Base-by-base conservation (phyloP, 768 basidiomycete species). In the Tricholoma terreum region DNA sequence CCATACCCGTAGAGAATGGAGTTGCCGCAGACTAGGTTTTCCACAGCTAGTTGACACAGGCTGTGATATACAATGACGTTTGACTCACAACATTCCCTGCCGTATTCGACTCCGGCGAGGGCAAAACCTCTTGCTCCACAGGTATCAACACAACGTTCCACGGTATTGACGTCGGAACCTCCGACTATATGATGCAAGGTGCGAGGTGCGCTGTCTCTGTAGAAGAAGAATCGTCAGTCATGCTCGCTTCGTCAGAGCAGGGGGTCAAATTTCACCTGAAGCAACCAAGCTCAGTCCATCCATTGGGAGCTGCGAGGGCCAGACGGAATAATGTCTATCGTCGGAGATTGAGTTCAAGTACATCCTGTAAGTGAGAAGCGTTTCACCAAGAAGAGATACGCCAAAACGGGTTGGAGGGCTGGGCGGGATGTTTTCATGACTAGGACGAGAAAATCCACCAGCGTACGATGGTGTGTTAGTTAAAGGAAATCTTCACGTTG, bases 1-100 rank as follows among this genome's bases (percentile, higher is more conserved):
- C 57, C 57, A 54, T 64, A 58, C 15, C 52, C 55, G 35, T 64
- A 64, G 17, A 65, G 56, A 15, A 66, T 52, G 12, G 61, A 53
- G 45, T 66, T 62, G n/a, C 65, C 65, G 24, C 65, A 66, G 45
- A 58, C 65, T 66, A 35, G 31, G 42, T 36, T 6, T n/a, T 4
- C 11, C 45, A 31, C 10, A 12, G 14, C 22, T 17, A 12, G 11
- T n/a, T 33, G 19, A 8, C 10, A 17, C 10, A 27, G 15, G 61
- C 17, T 48, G 15, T 15, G 22, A 36, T 27, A 10, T 21, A 6
- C 24, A 27, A 27, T 43, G 43, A 42, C 8, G 31, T 54, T 33
- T 14, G 50, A 62, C 66, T 22, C 15, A 65, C 66, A 65, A 27
- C 66, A 67, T 58, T 67, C 64, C 11, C 50, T 48, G 1, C 62